Conservation (phyloP, 495 filamentous ascomycete species). For the Stereocaulon alpinum region DNA sequence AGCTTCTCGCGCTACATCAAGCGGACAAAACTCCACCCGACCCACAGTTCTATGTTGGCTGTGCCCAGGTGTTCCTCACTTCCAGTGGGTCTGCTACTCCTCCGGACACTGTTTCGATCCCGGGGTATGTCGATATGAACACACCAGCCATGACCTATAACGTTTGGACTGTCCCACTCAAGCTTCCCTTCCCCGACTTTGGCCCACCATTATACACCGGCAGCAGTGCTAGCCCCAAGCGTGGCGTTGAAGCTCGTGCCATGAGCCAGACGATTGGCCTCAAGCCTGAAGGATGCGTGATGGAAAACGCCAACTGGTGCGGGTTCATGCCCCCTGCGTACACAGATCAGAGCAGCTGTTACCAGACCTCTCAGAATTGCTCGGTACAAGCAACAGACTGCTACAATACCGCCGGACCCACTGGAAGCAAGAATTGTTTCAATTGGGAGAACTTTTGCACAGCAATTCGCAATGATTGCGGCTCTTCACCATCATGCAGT, state of each 20-base stretch:
- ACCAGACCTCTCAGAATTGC: slow-evolving; percentile 40
- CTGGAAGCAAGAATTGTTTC: slow-evolving; percentile 46
- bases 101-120: slow-evolving; percentile 46
- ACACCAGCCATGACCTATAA: slow-evolving; percentile 51
- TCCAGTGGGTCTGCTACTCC: slow-evolving; percentile 35
- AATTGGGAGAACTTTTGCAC: slow-evolving; percentile 52
- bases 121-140: slow-evolving; percentile 45
- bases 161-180: slow-evolving; percentile 40
- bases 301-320: slow-evolving; percentile 66
- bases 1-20: slow-evolving; percentile 58
- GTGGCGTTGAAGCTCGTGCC: slow-evolving; percentile 13
- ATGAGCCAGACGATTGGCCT: slow-evolving; percentile 29
- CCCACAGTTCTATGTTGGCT: slow-evolving; percentile 59
- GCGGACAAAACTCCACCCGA: slow-evolving; percentile 40
- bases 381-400: slow-evolving; percentile 47
- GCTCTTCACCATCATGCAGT: slow-evolving; percentile 28
- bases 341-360: slow-evolving; percentile 47
- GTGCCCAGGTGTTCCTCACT: slow-evolving; percentile 57
- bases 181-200: slow-evolving; percentile 43
- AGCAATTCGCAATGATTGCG: slow-evolving; percentile 39
- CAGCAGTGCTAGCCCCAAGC: slow-evolving; percentile 9
- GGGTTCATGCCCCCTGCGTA: slow-evolving; percentile 47
- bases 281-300: slow-evolving; percentile 43
- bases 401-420: slow-evolving; percentile 45
- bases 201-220: slow-evolving; percentile 44